Evolutionary conservation across 2,329 filamentous ascomycete genomes (phyloP).

Genomic region (Fusarium devonianum): DNA sequence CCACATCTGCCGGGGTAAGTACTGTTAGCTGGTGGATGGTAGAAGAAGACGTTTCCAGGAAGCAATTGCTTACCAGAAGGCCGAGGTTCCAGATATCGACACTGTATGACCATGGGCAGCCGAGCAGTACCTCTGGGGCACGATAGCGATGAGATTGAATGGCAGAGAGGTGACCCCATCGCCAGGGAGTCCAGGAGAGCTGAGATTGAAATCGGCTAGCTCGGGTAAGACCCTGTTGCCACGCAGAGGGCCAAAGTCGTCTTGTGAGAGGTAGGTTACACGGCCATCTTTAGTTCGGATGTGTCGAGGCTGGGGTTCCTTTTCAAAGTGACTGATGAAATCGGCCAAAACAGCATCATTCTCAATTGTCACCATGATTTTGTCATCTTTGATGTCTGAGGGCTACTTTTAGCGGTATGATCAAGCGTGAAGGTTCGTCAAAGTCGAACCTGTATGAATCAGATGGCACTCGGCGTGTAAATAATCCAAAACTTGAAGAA

Average conservation of each 20-base stretch:
- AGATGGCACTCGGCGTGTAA: slow-evolving; percentile 29
- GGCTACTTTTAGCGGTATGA: background rate
- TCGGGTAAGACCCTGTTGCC: slow-evolving; percentile 18
- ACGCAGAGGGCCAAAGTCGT: slow-evolving; percentile 24
- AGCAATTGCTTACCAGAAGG: slow-evolving; percentile 2
- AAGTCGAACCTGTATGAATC: slow-evolving; percentile 32
- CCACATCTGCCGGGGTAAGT: slow-evolving; percentile 40
- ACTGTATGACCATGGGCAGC: slow-evolving; percentile 22
- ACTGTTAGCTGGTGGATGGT: background rate
- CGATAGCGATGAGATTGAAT: slow-evolving; percentile 36
- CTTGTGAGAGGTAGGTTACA: slow-evolving; percentile 23
- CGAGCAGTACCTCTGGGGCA: slow-evolving; percentile 37
- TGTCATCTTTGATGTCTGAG: slow-evolving; percentile 35
- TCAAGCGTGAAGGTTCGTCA: no score
- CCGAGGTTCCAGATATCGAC: slow-evolving; percentile 19
- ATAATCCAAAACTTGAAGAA: slow-evolving; percentile 32
- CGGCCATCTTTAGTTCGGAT: slow-evolving; percentile 18
- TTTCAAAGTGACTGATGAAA: slow-evolving; percentile 5
- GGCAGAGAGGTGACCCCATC: slow-evolving; percentile 19
- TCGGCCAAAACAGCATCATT: slow-evolving; percentile 17
- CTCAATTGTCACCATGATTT: slow-evolving; percentile 36
- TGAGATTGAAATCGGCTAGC: slow-evolving; percentile 30
- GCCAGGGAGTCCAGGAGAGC: slow-evolving; percentile 16
- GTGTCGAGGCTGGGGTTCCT: slow-evolving; percentile 10
- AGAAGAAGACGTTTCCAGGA: background rate